phyloP scores from a whole-genome alignment of 1,284 basidiomycete species.

The Tremellales sp. region DNA sequence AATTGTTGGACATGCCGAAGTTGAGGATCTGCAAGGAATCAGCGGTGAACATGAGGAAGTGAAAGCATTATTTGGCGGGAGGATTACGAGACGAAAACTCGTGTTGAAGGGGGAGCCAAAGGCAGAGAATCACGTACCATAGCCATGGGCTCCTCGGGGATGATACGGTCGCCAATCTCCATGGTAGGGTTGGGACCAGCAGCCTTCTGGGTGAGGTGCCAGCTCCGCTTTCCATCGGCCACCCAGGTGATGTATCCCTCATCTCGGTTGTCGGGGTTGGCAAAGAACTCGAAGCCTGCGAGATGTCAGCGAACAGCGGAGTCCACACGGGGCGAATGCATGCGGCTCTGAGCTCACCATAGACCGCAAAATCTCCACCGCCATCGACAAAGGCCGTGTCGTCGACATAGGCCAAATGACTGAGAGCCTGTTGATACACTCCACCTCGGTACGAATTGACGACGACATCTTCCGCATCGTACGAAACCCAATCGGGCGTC shows the following conservation, averaged over 20 bases:
- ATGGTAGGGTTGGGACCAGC: constrained; percentile 62
- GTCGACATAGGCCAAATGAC: constrained; percentile 53
- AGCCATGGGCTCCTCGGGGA: constrained; percentile 77
- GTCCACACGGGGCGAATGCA: too few species aligned
- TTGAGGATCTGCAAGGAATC: constrained; percentile 69
- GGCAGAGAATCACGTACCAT: constrained; percentile 26
- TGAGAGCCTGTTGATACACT: constrained; percentile 74
- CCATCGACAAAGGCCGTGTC: constrained; percentile 47
- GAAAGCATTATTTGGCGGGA: too few species aligned
- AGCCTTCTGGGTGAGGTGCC: constrained; percentile 55
- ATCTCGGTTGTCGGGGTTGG: constrained; percentile 56
- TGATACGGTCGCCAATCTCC: constrained; percentile 66
- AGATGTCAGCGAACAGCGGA: too few species aligned
- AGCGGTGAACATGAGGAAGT: not conserved
- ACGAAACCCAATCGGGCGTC: constrained; percentile 39
- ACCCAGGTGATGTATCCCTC: constrained; percentile 65
- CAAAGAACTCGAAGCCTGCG: constrained; percentile 62
- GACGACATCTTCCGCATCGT: constrained; percentile 53
- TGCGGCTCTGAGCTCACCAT: constrained; percentile 57
- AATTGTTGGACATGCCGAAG: constrained; percentile 54
- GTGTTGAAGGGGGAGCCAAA: not conserved
- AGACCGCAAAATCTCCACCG: constrained; percentile 41
- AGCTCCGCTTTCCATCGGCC: constrained; percentile 53
- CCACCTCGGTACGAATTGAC: constrained; percentile 75
- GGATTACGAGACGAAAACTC: too few species aligned